Evolutionary conservation across 2,329 filamentous ascomycete species (phyloP).

Genomic region (Phyllosticta citrichinensis): DNA sequence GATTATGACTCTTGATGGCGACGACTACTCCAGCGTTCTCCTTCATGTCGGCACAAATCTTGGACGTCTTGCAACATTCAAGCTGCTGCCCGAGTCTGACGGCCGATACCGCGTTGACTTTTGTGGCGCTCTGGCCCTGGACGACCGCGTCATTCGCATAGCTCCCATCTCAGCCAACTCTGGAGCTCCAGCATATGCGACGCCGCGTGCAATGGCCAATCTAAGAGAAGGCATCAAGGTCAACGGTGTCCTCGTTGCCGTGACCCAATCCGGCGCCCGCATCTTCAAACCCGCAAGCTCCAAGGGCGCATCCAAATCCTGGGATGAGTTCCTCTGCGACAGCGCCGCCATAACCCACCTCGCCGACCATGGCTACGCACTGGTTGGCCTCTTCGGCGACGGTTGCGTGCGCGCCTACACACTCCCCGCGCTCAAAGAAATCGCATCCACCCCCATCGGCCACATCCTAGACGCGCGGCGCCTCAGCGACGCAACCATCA

Average conservation of each 20-base stretch:
- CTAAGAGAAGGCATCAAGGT: conserved; percentile 65
- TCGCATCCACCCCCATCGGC: conserved; percentile 55
- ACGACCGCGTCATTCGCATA: conserved; percentile 63
- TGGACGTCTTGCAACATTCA: conserved; percentile 81
- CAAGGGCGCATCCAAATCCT: conserved; percentile 88
- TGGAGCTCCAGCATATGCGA: conserved; percentile 66
- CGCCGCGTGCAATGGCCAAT: conserved; percentile 62
- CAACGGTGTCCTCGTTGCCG: conserved; percentile 70
- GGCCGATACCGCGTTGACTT: conserved; percentile 63
- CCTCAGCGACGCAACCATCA: conserved; percentile 60
- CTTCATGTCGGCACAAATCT: conserved; percentile 83
- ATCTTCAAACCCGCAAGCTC: conserved; percentile 76
- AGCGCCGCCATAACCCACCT: conserved; percentile 67
- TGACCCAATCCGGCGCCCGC: conserved; percentile 63
- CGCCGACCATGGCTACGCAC: conserved; percentile 63
- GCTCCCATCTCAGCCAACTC: conserved; percentile 70
- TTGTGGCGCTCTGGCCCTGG: conserved; percentile 57
- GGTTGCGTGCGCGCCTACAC: conserved; percentile 70
- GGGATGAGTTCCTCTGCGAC: conserved; percentile 75
- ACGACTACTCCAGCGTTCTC: conserved; percentile 87
- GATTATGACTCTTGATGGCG: conserved; percentile 81
- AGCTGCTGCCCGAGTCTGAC: conserved; percentile 63
- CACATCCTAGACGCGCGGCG: conserved; percentile 64
- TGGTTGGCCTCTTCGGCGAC: conserved; percentile 80
- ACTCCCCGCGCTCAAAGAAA: conserved; percentile 79